Evolutionary conservation across 2,329 filamentous ascomycete species (phyloP).

Genomic region (Colletotrichum abscissum): DNA sequence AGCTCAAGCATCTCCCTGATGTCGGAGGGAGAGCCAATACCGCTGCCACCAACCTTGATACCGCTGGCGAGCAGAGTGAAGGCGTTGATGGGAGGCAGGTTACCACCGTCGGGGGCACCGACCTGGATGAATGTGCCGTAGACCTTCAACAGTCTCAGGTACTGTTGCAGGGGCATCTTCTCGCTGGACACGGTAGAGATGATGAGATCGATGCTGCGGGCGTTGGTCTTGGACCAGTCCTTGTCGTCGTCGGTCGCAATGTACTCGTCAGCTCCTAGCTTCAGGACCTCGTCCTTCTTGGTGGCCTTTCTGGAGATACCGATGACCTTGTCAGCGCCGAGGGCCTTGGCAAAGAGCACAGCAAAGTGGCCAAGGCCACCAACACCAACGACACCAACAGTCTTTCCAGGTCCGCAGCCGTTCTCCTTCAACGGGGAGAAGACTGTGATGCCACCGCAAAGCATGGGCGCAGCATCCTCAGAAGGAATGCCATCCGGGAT

Average conservation of each 20-base stretch:
- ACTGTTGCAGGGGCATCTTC: slow-evolving; percentile 63
- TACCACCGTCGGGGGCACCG: slow-evolving; percentile 63
- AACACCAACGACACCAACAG: slow-evolving; percentile 74
- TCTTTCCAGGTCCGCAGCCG: slow-evolving; percentile 74
- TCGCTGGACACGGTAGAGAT: slow-evolving; percentile 64
- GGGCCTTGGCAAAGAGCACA: slow-evolving; percentile 74
- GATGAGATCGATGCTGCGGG: slow-evolving; percentile 66
- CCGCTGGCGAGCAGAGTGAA: slow-evolving; percentile 68
- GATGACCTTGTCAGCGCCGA: slow-evolving; percentile 70
- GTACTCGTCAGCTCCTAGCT: slow-evolving; percentile 66
- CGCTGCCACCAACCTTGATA: slow-evolving; percentile 55
- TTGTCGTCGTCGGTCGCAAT: slow-evolving; percentile 58
- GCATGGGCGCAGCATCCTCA: slow-evolving; percentile 68
- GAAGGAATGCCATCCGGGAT: slow-evolving; percentile 55
- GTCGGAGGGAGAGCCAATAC: slow-evolving; percentile 55
- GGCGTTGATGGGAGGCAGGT: slow-evolving; percentile 53
- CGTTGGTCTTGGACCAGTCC: slow-evolving; percentile 65
- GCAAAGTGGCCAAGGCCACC: slow-evolving; percentile 78
- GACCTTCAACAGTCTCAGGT: slow-evolving; percentile 61
- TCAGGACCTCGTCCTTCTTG: slow-evolving; percentile 66
- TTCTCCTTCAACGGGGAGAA: slow-evolving; percentile 72
- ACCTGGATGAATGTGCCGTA: slow-evolving; percentile 41
- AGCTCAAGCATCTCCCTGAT: slow-evolving; percentile 68
- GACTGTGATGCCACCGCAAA: slow-evolving; percentile 78
- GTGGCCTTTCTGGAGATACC: slow-evolving; percentile 66